phyloP scores from a whole-genome alignment of 139 green algal genomes.

The Astrephomene gubernaculifera region DNA sequence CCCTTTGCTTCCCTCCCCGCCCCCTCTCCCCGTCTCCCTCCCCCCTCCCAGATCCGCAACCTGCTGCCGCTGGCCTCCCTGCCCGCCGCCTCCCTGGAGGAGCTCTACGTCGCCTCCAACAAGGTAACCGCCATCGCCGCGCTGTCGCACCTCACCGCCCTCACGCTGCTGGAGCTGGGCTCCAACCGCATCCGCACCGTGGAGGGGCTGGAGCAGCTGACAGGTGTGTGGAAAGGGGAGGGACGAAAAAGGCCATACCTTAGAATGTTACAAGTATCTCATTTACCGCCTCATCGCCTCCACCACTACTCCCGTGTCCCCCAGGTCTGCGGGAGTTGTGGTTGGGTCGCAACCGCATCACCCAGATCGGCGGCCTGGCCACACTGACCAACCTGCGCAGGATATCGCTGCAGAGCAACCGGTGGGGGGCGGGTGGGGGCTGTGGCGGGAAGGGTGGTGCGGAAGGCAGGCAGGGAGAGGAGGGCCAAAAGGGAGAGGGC shows the following conservation, averaged over 20 bases:
- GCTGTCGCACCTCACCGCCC: slow-evolving; percentile 61
- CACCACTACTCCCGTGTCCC: slow-evolving; percentile 56
- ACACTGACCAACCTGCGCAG: slow-evolving; percentile 48
- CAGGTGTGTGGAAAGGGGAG: too few relatives aligned
- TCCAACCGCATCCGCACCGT: slow-evolving; percentile 85
- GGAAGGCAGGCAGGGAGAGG: background rate
- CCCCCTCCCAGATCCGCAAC: slow-evolving; percentile 70
- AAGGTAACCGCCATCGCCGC: slow-evolving; percentile 62
- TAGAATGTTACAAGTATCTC: too few relatives aligned
- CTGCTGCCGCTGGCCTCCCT: slow-evolving; percentile 70
- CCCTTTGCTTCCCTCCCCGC: background rate
- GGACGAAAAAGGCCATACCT: too few relatives aligned
- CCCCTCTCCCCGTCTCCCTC: too few relatives aligned
- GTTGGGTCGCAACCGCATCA: slow-evolving; percentile 94
- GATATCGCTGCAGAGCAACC: slow-evolving; percentile 72
- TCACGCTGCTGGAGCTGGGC: slow-evolving; percentile 91
- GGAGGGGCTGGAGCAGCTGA: background rate
- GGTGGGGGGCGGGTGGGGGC: slow-evolving; percentile 10
- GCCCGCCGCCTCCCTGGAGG: slow-evolving; percentile 50
- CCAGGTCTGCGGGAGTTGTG: slow-evolving; percentile 91
- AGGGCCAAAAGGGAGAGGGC: too few relatives aligned
- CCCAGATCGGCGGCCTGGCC: slow-evolving; percentile 9
- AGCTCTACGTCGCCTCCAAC: slow-evolving; percentile 93
- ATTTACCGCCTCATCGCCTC: background rate
- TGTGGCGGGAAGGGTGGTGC: background rate